These are phyloP conservation scores for Acanthamoeba royreba DNA, from an alignment of 208 protist species.

Conservation along the genomic window DNA sequence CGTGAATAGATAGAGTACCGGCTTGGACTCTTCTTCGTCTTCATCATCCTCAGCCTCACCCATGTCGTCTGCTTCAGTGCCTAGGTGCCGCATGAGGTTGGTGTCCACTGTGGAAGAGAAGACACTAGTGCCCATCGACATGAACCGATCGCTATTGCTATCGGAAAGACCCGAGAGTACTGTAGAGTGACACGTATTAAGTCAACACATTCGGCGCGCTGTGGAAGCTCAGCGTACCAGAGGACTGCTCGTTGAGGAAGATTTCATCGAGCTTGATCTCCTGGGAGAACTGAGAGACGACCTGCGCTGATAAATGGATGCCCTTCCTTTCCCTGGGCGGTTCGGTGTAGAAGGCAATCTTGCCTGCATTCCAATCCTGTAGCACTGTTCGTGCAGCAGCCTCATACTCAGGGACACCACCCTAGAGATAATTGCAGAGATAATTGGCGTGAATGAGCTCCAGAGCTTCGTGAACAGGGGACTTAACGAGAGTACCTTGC, in stretches of 20 bases:
- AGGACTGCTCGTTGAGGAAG: background rate
- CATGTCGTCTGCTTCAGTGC: background rate
- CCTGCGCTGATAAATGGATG: slow-evolving; percentile 48
- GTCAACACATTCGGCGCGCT: too few species aligned
- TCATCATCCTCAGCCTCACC: background rate
- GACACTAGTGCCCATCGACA: background rate
- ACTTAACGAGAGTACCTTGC: too few species aligned
- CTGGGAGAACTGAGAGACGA: background rate
- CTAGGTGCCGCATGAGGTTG: background rate
- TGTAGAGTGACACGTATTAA: background rate
- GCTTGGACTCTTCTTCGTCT: background rate
- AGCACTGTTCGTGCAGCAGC: slow-evolving; percentile 90
- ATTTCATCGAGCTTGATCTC: background rate
- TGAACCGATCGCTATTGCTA: background rate
- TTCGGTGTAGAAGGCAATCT: slow-evolving; percentile 93
- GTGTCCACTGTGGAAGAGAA: background rate
- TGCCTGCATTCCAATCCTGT: slow-evolving; percentile 93
- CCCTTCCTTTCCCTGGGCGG: slow-evolving; percentile 76
- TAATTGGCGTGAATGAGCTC: background rate
- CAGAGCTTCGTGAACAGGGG: too few species aligned
- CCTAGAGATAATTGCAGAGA: slow-evolving; percentile 53
- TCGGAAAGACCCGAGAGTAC: background rate
- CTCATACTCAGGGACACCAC: slow-evolving; percentile 88
- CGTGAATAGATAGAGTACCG: too few species aligned
- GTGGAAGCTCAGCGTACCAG: background rate